A percentile compares a stretch with the other conserved stretches of the same genome.
Evolutionary conservation across 192 early-diverging fungal genomes (phyloP).

Genomic region (Oehlia diaphana): DNA sequence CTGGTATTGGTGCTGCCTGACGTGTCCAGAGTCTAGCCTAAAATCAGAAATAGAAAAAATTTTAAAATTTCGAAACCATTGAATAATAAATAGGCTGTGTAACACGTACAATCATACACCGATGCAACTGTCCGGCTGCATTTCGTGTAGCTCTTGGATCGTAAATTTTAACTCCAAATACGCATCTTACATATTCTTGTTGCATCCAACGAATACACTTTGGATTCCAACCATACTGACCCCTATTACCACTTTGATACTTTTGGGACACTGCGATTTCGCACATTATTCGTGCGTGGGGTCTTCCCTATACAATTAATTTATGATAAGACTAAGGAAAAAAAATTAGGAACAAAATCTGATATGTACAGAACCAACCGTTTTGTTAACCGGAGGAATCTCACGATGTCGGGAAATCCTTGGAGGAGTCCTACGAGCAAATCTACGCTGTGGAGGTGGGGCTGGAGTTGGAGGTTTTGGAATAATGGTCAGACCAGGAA

Average conservation of each 20-base stretch:
- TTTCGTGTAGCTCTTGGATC: not conserved
- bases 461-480: not conserved
- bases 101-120: slow-evolving; percentile 25
- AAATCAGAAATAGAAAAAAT: not conserved
- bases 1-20: not conserved
- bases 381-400: slow-evolving; percentile 4
- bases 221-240: not conserved
- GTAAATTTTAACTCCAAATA: slow-evolving; percentile 15
- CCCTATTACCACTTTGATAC: too few relatives aligned
- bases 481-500: slow-evolving; percentile 3
- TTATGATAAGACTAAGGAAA: slow-evolving; percentile 26
- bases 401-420: slow-evolving; percentile 1
- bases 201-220: slow-evolving; percentile 9
- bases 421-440: not conserved
- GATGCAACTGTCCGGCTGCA: not conserved
- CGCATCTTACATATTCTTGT: slow-evolving; percentile 23
- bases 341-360: slow-evolving; percentile 4
- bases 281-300: slow-evolving; percentile 16
- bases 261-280: not conserved
- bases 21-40: slow-evolving; percentile 14
- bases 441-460: too few relatives aligned
- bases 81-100: slow-evolving; percentile 15
- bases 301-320: slow-evolving; percentile 28
- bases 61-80: not conserved
- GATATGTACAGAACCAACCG: slow-evolving; percentile 13